Evolutionary conservation across 768 basidiomycete species (phyloP).

Genomic region (Pholiota microspora): DNA sequence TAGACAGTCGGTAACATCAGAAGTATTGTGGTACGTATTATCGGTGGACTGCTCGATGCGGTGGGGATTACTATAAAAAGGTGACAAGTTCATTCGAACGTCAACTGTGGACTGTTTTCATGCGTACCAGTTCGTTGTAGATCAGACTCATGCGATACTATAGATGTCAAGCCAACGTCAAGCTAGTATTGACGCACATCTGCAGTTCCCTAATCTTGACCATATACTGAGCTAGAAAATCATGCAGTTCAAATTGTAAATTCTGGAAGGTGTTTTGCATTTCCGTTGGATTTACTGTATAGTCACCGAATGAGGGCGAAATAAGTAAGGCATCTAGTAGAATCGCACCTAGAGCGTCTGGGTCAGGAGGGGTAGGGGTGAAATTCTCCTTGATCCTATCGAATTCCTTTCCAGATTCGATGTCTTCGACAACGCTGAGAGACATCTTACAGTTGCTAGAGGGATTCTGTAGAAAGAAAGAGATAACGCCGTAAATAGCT

Average conservation of each 20-base stretch:
- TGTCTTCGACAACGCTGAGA: slow-evolving; percentile 13
- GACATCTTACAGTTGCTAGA: neutral
- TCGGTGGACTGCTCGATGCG: neutral
- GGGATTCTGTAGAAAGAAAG: neutral
- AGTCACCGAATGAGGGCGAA: neutral
- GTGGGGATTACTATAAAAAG: neutral
- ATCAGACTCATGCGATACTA: slow-evolving; percentile 3
- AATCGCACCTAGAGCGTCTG: slow-evolving; percentile 16
- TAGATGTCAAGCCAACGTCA: slow-evolving; percentile 4
- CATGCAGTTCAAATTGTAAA: slow-evolving; percentile 22
- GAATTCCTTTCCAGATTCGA: slow-evolving; percentile 18
- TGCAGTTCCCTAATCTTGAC: slow-evolving; percentile 18
- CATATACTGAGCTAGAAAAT: slow-evolving; percentile 20
- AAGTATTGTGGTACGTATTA: neutral
- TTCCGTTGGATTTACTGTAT: slow-evolving; percentile 12
- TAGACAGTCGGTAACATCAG: neutral
- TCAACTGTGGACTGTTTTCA: neutral
- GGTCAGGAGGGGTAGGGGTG: slow-evolving; percentile 13
- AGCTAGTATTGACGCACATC: slow-evolving; percentile 3
- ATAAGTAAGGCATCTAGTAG: neutral
- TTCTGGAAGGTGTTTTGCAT: slow-evolving; percentile 19
- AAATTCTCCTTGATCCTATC: slow-evolving; percentile 22
- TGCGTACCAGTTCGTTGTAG: slow-evolving; percentile 6
- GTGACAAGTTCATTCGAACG: neutral
- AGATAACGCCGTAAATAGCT: too few relatives aligned